A percentile compares a stretch with the other conserved stretches of the same genome.
phyloP scores from a whole-genome alignment of 2,329 filamentous ascomycete species.

The Clarireedia sp. region DNA sequence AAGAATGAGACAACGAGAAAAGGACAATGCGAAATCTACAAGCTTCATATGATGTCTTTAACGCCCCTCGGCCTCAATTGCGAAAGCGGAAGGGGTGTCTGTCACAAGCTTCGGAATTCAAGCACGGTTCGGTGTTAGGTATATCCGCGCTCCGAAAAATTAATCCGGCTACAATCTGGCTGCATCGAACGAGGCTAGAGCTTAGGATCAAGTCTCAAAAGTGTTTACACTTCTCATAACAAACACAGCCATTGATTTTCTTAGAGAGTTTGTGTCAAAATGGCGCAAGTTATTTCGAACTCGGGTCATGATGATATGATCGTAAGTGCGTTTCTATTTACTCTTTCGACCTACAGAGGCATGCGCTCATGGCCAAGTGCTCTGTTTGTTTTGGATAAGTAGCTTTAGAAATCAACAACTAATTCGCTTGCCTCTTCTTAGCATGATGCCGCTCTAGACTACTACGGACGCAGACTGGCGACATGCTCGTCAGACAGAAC shows the following conservation, averaged over 20 bases:
- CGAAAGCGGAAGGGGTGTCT: too few species aligned
- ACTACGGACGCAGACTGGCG: conserved; percentile 91
- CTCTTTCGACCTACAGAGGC: not conserved
- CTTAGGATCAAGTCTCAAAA: not conserved
- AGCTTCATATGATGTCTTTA: too few species aligned
- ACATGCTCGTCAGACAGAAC: conserved; percentile 98
- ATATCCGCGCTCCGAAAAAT: not conserved
- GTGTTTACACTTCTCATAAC: not conserved
- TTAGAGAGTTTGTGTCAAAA: conserved; percentile 18
- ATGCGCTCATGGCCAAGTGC: not conserved
- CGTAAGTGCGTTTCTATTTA: conserved; percentile 44
- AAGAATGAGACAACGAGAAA: not conserved
- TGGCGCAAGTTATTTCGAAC: conserved; percentile 76
- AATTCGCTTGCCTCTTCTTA: conserved; percentile 30
- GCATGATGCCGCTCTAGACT: conserved; percentile 98
- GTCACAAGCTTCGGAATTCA: too few species aligned
- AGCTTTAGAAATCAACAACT: not conserved
- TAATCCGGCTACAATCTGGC: conserved; percentile 3
- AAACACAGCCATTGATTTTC: conserved; percentile 2
- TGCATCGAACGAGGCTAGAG: conserved; percentile 2
- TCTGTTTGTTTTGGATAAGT: not conserved
- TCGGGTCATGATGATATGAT: conserved; percentile 99
- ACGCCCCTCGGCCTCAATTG: too few species aligned
- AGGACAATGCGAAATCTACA: not conserved
- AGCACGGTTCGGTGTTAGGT: not conserved